phyloP scores from a whole-genome alignment of 805 yeast genomes.

The Kodamaea kaohsiungensis region DNA sequence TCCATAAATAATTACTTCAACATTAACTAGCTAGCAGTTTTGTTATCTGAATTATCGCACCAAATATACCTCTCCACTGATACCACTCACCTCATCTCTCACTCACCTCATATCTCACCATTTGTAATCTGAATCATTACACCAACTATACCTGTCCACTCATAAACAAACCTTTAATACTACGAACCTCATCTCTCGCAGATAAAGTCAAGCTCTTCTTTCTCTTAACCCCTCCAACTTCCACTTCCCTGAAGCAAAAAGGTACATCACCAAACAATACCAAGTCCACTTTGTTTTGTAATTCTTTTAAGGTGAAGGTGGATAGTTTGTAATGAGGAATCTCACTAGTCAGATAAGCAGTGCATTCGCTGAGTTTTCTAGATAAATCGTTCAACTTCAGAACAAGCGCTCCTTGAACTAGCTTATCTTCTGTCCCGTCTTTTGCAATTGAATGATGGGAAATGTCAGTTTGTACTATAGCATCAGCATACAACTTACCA shows the following conservation, averaged over 20 bases:
- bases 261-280: conserved; percentile 35
- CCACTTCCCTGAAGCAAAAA: conserved; percentile 18
- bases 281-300: conserved; percentile 38
- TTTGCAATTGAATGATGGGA: conserved; percentile 12
- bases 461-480: conserved; percentile 38
- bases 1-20: background rate
- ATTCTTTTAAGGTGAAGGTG: conserved; percentile 32
- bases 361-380: conserved; percentile 24
- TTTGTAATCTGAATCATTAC: background rate
- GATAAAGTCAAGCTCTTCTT: conserved; percentile 35
- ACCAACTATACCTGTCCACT: conserved; percentile 35
- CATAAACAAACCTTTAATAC: conserved; percentile 46
- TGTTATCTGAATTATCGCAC: background rate
- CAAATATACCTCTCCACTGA: conserved; percentile 37
- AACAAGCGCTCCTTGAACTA: conserved; percentile 25
- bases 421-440: conserved; percentile 25
- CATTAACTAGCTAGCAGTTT: background rate
- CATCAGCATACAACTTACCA: conserved; percentile 37
- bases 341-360: conserved; percentile 27
- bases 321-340: conserved; percentile 34
- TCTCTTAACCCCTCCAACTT: conserved; percentile 11
- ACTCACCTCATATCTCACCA: too few species aligned
- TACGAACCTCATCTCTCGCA: conserved; percentile 38
- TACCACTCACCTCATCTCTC: conserved; percentile 37
- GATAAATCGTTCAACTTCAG: conserved; percentile 25